phyloP scores from a whole-genome alignment of 345 rosid species.

The Arabidopsis arenosa region DNA sequence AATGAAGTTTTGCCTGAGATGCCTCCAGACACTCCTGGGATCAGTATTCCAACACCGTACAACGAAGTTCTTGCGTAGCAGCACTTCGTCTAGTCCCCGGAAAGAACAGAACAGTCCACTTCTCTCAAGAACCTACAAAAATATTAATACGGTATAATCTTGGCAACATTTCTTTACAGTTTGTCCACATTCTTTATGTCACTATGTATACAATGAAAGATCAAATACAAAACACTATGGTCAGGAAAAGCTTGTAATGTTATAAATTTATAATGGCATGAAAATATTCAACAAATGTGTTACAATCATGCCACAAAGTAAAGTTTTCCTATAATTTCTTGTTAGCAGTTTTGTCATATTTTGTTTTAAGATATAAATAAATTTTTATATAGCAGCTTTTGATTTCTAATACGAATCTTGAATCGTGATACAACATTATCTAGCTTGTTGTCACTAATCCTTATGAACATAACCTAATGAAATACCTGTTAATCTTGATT shows the following conservation, averaged over 20 bases:
- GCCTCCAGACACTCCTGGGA: constrained; percentile 46
- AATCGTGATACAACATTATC: too few relatives aligned
- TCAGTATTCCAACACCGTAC: constrained; percentile 45
- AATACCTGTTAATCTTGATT: too few relatives aligned
- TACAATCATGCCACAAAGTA: not conserved
- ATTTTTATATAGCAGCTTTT: too few relatives aligned
- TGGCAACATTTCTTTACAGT: constrained; percentile 11
- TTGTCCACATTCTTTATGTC: constrained; percentile 1
- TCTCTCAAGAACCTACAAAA: constrained; percentile 4
- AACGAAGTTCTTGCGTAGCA: constrained; percentile 42
- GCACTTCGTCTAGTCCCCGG: constrained; percentile 3
- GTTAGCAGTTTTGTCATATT: not conserved
- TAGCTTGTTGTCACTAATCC: too few relatives aligned
- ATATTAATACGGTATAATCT: not conserved
- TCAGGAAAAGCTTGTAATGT: constrained; percentile 7
- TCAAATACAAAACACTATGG: constrained; percentile 1
- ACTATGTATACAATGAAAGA: constrained; percentile 27
- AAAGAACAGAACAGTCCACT: not conserved
- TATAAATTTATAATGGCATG: not conserved
- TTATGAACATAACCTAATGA: too few relatives aligned
- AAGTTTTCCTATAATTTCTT: not conserved
- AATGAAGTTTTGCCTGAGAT: constrained; percentile 51
- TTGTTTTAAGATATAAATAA: too few relatives aligned
- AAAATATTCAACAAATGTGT: not conserved
- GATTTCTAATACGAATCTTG: too few relatives aligned